Conservation (phyloP, 148 eudicot genomes). For the Diospyros lotus region DNA sequence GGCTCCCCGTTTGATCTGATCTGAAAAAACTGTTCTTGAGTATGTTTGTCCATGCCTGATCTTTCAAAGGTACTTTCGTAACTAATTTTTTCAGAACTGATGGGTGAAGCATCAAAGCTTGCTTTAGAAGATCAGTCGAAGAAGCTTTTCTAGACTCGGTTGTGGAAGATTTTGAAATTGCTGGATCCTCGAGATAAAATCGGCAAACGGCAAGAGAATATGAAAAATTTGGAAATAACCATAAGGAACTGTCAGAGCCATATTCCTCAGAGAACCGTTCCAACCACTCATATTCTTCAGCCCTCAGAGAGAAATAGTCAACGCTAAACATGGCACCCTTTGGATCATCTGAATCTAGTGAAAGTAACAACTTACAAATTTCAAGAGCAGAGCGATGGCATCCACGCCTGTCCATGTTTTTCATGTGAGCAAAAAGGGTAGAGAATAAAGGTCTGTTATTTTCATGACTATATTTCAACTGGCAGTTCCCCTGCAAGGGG, state of each 20-base stretch:
- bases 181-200: constrained; percentile 59
- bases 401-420: constrained; percentile 87
- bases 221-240: constrained; percentile 90
- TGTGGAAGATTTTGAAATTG: constrained; percentile 20
- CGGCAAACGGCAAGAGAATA: constrained; percentile 86
- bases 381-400: constrained; percentile 96
- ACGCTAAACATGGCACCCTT: constrained; percentile 78
- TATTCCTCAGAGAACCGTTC: constrained; percentile 77
- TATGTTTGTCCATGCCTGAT: constrained; percentile 58
- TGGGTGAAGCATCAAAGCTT: constrained; percentile 97
- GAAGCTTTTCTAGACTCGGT: constrained; percentile 39
- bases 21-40: constrained; percentile 48
- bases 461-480: constrained; percentile 64
- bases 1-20: constrained; percentile 59
- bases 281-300: constrained; percentile 86
- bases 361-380: constrained; percentile 82
- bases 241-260: constrained; percentile 56
- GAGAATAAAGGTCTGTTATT: constrained; percentile 64
- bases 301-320: constrained; percentile 79
- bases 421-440: constrained; percentile 78
- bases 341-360: constrained; percentile 88
- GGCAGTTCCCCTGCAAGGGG: constrained; percentile 69
- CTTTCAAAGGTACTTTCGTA: constrained; percentile 86
- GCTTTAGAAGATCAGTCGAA: constrained; percentile 76
- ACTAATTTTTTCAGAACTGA: constrained; percentile 68